These are phyloP conservation scores for Leishmania tropica DNA, from an alignment of 208 protist genomes.

Conservation along the genomic window DNA sequence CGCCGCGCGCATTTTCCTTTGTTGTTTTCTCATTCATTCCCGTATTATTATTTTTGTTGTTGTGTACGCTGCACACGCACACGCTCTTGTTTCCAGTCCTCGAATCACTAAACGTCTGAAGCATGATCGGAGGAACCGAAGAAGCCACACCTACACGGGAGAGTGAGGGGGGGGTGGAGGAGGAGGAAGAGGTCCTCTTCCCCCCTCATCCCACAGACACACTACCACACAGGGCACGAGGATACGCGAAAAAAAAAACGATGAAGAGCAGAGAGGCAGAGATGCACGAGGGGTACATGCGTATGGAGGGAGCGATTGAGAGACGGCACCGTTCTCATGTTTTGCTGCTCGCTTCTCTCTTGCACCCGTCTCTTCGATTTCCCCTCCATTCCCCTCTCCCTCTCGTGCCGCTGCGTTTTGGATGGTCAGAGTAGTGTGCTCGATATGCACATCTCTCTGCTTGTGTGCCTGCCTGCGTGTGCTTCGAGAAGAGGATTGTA, in stretches of 20 bases:
- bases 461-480: not conserved
- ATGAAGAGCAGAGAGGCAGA: not conserved
- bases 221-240: not conserved
- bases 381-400: not conserved
- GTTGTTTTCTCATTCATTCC: not conserved
- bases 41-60: not conserved
- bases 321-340: not conserved
- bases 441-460: not conserved
- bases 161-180: not conserved
- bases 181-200: too few species aligned
- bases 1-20: not conserved
- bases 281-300: not conserved
- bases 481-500: not conserved
- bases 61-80: not conserved
- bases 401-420: not conserved
- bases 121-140: not conserved
- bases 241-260: not conserved
- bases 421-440: not conserved
- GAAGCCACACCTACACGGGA: not conserved
- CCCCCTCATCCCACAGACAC: not conserved
- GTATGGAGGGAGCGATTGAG: not conserved
- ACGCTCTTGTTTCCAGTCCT: not conserved
- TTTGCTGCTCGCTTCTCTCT: not conserved
- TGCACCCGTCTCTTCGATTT: not conserved
- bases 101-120: not conserved